Base-by-base conservation (phyloP, 257 asterid genomes). In the Solanum stenotomum region DNA sequence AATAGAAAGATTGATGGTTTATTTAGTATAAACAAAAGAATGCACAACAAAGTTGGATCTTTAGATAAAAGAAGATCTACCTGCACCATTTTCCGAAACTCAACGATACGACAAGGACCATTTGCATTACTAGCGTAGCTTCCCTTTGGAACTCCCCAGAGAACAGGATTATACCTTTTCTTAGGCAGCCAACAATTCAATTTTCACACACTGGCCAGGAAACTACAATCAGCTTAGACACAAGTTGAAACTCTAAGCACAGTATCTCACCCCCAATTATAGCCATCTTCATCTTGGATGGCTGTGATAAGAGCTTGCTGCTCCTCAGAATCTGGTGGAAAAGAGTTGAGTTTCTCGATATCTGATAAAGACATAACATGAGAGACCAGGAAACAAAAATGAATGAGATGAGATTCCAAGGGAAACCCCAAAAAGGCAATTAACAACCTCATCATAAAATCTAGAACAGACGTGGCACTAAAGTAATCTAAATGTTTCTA, bases 121-220 rank as follows among this genome's bases (percentile, higher is more conserved):
- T 93, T 93, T 85, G 99, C 96, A 87, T 95, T 91, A 90, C 92
- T 92, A 23, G 98, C 94, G 89, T 95, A 96, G 93, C 99, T 95
- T 92, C 99, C 99, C 92, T 96, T 95, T 27, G 99, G 99, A 70
- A 96, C 98, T 86, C 98, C 98, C 98, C 98, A 96, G 37, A 96
- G 94, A 88, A 95, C 96, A 89, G 99, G 99, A 77, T 96, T 95
- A 92, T 96, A 96, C 77, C 98, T 96, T 92, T 92, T 87, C 89
- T 90, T 72, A 87, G 87, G 89, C 68, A 72, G 87, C 44, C 81
- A 40, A 83, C 83, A 87, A 89, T 84, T 74, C 71, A 86, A 89
- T 68, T 87, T 68, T 14, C 86, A 85, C 56, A 34, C 52, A 71
- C 44, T 18, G 70, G 44, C 29, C 85, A 82, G 85, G 68, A 82